phyloP scores from a whole-genome alignment of 2,329 filamentous ascomycete species.

The Elsinoe batatas region DNA sequence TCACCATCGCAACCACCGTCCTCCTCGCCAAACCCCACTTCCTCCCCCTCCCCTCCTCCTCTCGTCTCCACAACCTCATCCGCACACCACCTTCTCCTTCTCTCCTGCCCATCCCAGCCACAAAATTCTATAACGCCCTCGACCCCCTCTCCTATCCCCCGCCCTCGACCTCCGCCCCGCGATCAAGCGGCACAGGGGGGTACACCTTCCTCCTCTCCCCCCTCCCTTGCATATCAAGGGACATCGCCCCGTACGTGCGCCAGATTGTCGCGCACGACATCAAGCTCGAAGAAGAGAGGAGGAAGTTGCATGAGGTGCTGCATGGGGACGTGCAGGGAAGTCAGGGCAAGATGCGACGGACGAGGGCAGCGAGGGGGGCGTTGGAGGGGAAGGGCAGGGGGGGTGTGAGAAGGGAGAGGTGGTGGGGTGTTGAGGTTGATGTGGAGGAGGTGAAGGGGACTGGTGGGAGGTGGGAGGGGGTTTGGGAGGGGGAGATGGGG shows the following conservation, averaged over 20 bases:
- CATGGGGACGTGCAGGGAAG: conserved; percentile 16
- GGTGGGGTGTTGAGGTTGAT: conserved; percentile 9
- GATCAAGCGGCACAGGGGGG: conserved; percentile 16
- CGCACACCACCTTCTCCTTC: conserved; percentile 16
- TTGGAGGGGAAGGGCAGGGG: conserved; percentile 48
- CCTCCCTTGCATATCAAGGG: conserved; percentile 47
- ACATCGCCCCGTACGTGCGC: conserved; percentile 85
- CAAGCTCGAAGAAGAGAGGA: conserved; percentile 57
- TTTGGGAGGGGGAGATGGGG: background rate
- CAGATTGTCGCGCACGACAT: conserved; percentile 70
- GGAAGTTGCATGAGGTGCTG: conserved; percentile 45
- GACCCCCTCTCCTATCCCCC: conserved; percentile 41
- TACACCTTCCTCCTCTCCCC: conserved; percentile 14
- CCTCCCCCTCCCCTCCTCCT: conserved; percentile 19
- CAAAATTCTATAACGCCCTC: conserved; percentile 40
- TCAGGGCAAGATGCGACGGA: conserved; percentile 42
- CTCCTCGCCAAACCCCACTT: conserved; percentile 17
- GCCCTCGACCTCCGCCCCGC: conserved; percentile 21
- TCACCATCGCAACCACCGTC: conserved; percentile 24
- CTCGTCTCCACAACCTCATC: conserved; percentile 11
- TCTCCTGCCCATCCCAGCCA: conserved; percentile 28
- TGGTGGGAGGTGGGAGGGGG: background rate
- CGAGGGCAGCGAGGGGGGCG: conserved; percentile 64
- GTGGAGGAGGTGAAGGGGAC: background rate
- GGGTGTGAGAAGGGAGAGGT: conserved; percentile 23